Evolutionary conservation across 2,329 filamentous ascomycete genomes (phyloP).

Genomic region (Paraconiothyrium sp.): DNA sequence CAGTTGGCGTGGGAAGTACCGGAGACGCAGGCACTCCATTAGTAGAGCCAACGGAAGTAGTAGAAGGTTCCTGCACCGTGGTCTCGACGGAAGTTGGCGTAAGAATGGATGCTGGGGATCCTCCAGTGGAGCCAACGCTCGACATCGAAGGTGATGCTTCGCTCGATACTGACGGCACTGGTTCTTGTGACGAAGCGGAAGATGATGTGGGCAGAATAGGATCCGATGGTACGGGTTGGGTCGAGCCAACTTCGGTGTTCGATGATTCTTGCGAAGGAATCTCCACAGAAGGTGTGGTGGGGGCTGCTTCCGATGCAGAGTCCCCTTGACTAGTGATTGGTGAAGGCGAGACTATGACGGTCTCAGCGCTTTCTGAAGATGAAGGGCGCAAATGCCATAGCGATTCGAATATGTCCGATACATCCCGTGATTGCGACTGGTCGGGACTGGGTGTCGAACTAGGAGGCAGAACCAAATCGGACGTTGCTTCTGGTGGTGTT

Average conservation of each 20-base stretch:
- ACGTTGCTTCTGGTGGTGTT: constrained; percentile 29
- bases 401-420: constrained; percentile 39
- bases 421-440: constrained; percentile 27
- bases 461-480: constrained; percentile 27
- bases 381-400: constrained; percentile 31
- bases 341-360: constrained; percentile 31
- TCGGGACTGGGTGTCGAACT: constrained; percentile 33
- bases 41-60: constrained; percentile 9
- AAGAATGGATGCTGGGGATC: constrained; percentile 4
- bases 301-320: not conserved
- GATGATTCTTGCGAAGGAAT: constrained; percentile 1
- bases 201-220: constrained; percentile 10
- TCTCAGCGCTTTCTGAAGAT: constrained; percentile 25
- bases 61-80: constrained; percentile 7
- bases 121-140: constrained; percentile 13
- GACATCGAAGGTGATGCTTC: not conserved
- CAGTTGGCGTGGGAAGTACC: constrained; percentile 1
- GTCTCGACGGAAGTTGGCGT: constrained; percentile 6
- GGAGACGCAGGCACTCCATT: constrained; percentile 3
- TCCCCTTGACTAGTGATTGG: constrained; percentile 10
- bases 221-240: constrained; percentile 1
- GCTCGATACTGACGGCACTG: not conserved
- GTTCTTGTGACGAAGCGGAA: not conserved
- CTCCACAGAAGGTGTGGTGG: not conserved
- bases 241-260: constrained; percentile 6